Percentiles rank a stretch among this genome's conserved stretches.
phyloP scores from a whole-genome alignment of 2,329 filamentous ascomycete species.

The Septoria petroselini region DNA sequence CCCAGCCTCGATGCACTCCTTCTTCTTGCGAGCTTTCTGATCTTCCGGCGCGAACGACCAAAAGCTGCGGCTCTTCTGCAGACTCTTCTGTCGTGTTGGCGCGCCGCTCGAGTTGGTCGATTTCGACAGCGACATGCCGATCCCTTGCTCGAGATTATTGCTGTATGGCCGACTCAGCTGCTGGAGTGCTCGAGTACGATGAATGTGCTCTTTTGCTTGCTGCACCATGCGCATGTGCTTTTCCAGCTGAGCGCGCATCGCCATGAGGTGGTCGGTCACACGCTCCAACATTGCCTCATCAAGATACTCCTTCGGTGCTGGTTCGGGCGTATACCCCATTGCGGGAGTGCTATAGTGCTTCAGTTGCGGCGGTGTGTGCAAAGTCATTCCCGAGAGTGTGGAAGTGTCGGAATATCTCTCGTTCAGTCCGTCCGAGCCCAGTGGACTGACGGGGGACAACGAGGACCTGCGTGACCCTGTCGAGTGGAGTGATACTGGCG shows the following conservation, averaged over 20 bases:
- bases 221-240: slow-evolving; percentile 38
- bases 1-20: slow-evolving; percentile 30
- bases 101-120: not conserved
- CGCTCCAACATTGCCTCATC: slow-evolving; percentile 14
- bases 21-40: slow-evolving; percentile 30
- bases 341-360: not conserved
- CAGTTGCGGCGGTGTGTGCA: not conserved
- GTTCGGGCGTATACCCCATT: not conserved
- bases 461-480: slow-evolving; percentile 2
- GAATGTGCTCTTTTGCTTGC: slow-evolving; percentile 26
- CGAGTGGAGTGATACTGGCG: slow-evolving; percentile 17
- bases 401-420: slow-evolving; percentile 16
- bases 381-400: slow-evolving; percentile 19
- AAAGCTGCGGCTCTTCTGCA: slow-evolving; percentile 25
- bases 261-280: slow-evolving; percentile 27
- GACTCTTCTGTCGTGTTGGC: slow-evolving; percentile 4
- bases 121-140: not conserved
- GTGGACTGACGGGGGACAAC: slow-evolving; percentile 12
- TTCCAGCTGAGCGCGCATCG: slow-evolving; percentile 35
- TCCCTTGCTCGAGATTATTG: not conserved
- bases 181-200: slow-evolving; percentile 13
- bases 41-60: slow-evolving; percentile 32
- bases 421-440: slow-evolving; percentile 7
- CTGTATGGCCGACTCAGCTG: slow-evolving; percentile 6
- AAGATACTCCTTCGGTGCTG: slow-evolving; percentile 6